Evolutionary conservation across 2,329 filamentous ascomycete genomes (phyloP).

Genomic region (Colletotrichum phormii): DNA sequence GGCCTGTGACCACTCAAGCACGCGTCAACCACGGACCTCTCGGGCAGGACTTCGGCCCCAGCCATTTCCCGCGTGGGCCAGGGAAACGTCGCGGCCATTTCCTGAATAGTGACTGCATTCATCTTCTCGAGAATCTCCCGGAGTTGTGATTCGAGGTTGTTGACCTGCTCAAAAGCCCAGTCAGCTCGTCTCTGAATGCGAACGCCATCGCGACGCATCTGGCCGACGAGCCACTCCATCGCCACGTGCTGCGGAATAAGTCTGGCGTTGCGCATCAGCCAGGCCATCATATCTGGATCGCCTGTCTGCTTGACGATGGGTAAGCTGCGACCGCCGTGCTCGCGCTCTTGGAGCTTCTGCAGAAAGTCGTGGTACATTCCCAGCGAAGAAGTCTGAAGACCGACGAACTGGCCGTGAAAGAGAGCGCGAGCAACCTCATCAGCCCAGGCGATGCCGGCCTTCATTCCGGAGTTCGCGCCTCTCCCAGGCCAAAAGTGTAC

Average conservation of each 20-base stretch:
- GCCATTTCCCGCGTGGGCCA: constrained; percentile 50
- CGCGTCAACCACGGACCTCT: constrained; percentile 40
- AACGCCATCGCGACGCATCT: constrained; percentile 46
- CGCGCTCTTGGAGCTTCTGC: constrained; percentile 47
- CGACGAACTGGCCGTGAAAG: constrained; percentile 44
- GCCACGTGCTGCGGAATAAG: constrained; percentile 46
- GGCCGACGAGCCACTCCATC: constrained; percentile 48
- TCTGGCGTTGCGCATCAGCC: constrained; percentile 46
- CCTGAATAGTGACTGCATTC: constrained; percentile 42
- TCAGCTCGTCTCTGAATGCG: constrained; percentile 44
- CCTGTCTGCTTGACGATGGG: constrained; percentile 49
- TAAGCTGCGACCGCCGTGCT: constrained; percentile 50
- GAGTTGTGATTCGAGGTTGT: constrained; percentile 45
- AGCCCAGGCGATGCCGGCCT: constrained; percentile 48
- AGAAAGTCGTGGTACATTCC: constrained; percentile 49
- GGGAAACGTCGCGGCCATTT: constrained; percentile 51
- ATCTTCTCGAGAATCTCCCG: constrained; percentile 46
- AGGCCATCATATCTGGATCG: constrained; percentile 47
- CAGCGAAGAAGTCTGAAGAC: constrained; percentile 44
- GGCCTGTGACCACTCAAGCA: constrained; percentile 45
- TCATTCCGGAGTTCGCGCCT: constrained; percentile 50
- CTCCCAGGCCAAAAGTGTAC: constrained; percentile 52
- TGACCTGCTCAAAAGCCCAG: constrained; percentile 45
- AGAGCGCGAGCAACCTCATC: constrained; percentile 49
- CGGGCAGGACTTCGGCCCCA: constrained; percentile 48